These are phyloP conservation scores for Arthrobotrys megalospora DNA, from an alignment of 2,329 filamentous ascomycete genomes.

Conservation along the genomic window DNA sequence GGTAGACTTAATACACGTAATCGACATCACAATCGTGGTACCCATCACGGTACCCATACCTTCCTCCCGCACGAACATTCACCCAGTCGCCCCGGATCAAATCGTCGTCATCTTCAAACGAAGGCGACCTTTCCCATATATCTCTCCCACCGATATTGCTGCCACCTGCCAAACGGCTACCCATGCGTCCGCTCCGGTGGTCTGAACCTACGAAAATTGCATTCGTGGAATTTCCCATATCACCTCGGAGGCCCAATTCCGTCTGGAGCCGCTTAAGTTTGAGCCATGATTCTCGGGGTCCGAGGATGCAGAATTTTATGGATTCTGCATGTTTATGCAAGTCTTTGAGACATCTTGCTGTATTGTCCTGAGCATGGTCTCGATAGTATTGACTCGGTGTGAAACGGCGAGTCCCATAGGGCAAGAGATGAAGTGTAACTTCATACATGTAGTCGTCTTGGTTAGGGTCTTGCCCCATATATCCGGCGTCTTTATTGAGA, in stretches of 20 bases:
- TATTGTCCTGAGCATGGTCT: conserved; percentile 1
- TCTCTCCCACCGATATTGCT: background rate
- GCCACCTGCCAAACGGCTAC: conserved; percentile 1
- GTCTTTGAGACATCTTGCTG: conserved; percentile 40
- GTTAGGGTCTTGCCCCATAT: conserved; percentile 11
- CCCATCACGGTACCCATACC: conserved; percentile 11
- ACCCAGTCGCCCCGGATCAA: conserved; percentile 10
- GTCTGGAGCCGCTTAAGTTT: conserved; percentile 29
- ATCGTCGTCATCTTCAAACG: conserved; percentile 21
- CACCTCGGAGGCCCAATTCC: conserved; percentile 28
- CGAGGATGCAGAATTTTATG: conserved; percentile 35
- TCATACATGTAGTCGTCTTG: conserved; percentile 45
- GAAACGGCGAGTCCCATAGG: conserved; percentile 30
- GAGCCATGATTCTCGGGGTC: conserved; percentile 28
- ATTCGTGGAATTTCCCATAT: conserved; percentile 31
- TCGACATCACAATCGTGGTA: conserved; percentile 16
- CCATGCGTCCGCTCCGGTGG: background rate
- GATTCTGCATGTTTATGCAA: conserved; percentile 37
- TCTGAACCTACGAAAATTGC: conserved; percentile 22
- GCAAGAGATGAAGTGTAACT: conserved; percentile 37
- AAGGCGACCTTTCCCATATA: conserved; percentile 24
- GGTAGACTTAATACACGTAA: background rate
- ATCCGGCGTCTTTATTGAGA: conserved; percentile 19
- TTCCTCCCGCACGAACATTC: conserved; percentile 4
- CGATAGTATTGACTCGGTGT: conserved; percentile 20